These are phyloP conservation scores for Metschnikowia amazonensis DNA, from an alignment of 805 yeast genomes.

Conservation along the genomic window DNA sequence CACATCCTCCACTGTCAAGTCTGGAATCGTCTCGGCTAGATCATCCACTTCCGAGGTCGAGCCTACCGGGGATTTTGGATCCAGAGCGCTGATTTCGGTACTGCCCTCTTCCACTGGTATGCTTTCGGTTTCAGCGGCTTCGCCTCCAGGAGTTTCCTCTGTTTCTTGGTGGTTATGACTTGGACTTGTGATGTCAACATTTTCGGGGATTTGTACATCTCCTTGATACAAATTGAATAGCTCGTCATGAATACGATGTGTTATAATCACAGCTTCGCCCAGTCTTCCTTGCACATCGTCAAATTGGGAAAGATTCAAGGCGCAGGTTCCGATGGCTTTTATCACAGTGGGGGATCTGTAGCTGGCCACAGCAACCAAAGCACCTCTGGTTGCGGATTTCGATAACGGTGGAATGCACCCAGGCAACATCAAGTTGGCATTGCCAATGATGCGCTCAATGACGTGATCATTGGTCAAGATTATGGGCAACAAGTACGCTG, in stretches of 20 bases:
- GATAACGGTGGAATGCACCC: conserved; percentile 67
- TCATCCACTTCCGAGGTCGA: conserved; percentile 3
- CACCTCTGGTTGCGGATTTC: conserved; percentile 42
- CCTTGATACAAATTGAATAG: conserved; percentile 51
- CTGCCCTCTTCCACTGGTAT: neutral
- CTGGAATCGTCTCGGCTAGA: conserved; percentile 34
- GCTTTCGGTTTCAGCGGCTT: neutral
- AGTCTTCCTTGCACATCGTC: conserved; percentile 53
- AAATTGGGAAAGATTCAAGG: conserved; percentile 42
- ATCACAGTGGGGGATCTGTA: conserved; percentile 56
- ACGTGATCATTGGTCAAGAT: conserved; percentile 73
- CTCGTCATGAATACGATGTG: conserved; percentile 68
- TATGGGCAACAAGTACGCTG: conserved; percentile 61
- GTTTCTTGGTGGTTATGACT: neutral
- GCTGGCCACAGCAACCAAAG: conserved; percentile 69
- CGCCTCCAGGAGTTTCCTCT: neutral
- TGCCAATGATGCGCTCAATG: conserved; percentile 62
- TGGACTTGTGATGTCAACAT: conserved; percentile 13
- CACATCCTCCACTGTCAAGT: conserved; percentile 56
- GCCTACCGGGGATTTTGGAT: neutral
- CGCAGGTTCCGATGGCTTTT: conserved; percentile 68
- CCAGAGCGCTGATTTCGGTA: neutral
- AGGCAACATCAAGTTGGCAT: conserved; percentile 80
- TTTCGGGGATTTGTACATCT: conserved; percentile 31
- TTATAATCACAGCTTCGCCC: conserved; percentile 75